Conservation (phyloP, 1,284 basidiomycete species). For the Melampsora larici-populina region DNA sequence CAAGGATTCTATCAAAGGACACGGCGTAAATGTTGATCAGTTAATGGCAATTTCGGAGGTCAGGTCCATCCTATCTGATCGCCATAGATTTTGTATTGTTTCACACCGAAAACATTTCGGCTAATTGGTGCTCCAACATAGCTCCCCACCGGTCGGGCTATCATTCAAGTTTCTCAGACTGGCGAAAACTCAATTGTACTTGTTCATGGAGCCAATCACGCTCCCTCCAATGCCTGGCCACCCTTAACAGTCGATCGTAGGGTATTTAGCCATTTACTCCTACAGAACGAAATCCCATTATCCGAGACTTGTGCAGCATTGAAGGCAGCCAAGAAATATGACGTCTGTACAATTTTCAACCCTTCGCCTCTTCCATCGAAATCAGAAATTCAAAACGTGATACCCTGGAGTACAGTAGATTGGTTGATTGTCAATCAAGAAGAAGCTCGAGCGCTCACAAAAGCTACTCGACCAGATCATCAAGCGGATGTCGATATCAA, state of each 20-base stretch:
- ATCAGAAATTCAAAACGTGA: not conserved
- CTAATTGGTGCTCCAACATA: not conserved
- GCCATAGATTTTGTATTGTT: no score
- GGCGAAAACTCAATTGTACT: conserved; percentile 35
- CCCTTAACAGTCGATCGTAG: not conserved
- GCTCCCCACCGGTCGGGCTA: conserved; percentile 32
- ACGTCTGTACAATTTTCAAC: conserved; percentile 30
- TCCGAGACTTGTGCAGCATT: not conserved
- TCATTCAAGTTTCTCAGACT: conserved; percentile 31
- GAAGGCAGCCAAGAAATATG: conserved; percentile 4
- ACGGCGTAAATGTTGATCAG: conserved; percentile 14
- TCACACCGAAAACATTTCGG: not conserved
- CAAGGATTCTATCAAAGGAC: not conserved
- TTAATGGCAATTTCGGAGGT: conserved; percentile 13
- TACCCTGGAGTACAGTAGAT: conserved; percentile 20
- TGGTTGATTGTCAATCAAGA: conserved; percentile 41
- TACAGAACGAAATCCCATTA: conserved; percentile 40
- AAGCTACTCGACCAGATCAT: not conserved
- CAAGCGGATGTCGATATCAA: not conserved
- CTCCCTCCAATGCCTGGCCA: not conserved
- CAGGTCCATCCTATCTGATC: not conserved
- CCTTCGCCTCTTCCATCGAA: conserved; percentile 15
- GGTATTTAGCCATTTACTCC: conserved; percentile 15
- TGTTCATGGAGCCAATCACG: conserved; percentile 25
- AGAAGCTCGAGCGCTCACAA: conserved; percentile 7